phyloP scores from a whole-genome alignment of 2,329 filamentous ascomycete genomes.

The Zasmidium cellare region DNA sequence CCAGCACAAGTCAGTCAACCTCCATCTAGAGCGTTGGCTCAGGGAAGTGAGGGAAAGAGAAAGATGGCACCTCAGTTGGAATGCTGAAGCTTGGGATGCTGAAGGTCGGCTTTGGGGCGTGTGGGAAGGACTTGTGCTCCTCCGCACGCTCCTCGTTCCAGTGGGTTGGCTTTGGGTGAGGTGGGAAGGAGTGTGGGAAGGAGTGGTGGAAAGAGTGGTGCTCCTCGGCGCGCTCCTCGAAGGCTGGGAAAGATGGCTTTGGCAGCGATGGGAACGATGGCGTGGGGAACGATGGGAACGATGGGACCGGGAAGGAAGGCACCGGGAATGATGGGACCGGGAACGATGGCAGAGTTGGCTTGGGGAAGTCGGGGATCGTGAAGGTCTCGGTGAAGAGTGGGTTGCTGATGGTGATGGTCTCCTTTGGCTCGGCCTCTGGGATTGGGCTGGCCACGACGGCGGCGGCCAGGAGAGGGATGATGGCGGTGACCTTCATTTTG shows the following conservation, averaged over 20 bases:
- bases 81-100: background rate
- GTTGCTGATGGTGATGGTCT: background rate
- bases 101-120: background rate
- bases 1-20: no score
- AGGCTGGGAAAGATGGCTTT: background rate
- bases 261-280: background rate
- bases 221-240: background rate
- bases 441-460: conserved; percentile 1
- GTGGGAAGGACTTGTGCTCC: no score
- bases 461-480: background rate
- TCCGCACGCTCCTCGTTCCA: no score
- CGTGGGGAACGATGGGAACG: background rate
- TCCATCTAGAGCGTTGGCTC: background rate
- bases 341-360: background rate
- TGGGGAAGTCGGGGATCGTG: background rate
- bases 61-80: background rate
- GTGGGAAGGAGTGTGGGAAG: background rate
- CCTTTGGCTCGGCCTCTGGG: background rate
- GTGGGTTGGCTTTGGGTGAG: background rate
- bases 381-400: background rate
- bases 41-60: background rate
- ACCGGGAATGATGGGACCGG: background rate
- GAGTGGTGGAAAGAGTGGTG: no score
- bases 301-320: background rate
- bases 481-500: background rate